Evolutionary conservation across 176 grass and related monocot species (phyloP), one percentile per base, ranked within the genome.

Genomic region (Phragmites australis): DNA sequence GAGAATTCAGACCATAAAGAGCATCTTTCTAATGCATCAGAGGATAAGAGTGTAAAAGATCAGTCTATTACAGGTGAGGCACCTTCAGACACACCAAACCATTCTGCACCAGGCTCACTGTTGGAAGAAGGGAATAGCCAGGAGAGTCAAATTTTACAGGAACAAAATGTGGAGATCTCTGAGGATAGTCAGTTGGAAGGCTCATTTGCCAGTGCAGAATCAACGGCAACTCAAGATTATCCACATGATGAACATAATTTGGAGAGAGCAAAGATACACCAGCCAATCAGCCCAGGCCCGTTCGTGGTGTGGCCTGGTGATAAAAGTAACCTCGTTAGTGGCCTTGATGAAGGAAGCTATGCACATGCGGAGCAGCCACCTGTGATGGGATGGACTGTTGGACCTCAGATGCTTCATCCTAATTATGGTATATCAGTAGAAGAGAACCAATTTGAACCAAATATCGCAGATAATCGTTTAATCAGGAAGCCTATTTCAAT

Each of bases 381-480:
- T n/a, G 88, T 92, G 34, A 72, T 65, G 63, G 81, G 76, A 74
- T 85, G 86, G 86, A 89, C 86, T 64, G 69, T 87, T 61, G 83
- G 87, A 74, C 88, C 88, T 64, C 90, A 89, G 77, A 81, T 85
- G 79, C 72, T 88, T 95, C 83, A 93, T 77, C 88, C 88, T 88
- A 84, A 88, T 80, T 99, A 91, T 65, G 87, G 82, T 59, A 71
- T 87, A 82, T 79, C 79, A 53, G 26, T 79, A 68, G 86, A 89
- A 88, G 87, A 89, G 25, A 88, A 48, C 84, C 70, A 44, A 72
- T 85, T 82, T 68, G 72, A 71, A 65, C 80, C 76, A 26, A 40
- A 90, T 46, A 48, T 85, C 34, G 62, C 81, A 49, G 88, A 89
- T 29, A 85, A 93, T 73, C 61, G 61, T 51, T 65, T 88, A 52